phyloP scores from a whole-genome alignment of 148 eudicot genomes.

The Beta vulgaris region DNA sequence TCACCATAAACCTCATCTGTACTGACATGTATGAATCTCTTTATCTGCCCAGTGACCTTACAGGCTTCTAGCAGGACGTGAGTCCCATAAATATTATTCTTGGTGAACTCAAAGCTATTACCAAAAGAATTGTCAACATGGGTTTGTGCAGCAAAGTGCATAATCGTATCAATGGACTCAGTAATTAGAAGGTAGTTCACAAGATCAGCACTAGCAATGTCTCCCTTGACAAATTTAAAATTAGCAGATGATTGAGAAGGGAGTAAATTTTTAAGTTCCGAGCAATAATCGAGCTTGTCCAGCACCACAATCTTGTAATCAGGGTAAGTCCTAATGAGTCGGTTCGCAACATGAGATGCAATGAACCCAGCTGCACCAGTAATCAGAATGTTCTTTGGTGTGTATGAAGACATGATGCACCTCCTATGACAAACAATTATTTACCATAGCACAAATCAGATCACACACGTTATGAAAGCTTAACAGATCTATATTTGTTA shows the following conservation, averaged over 20 bases:
- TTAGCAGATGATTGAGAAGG: constrained; percentile 44
- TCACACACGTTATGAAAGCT: no score
- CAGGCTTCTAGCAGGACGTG: constrained; percentile 63
- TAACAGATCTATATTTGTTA: no score
- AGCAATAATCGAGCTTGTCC: constrained; percentile 59
- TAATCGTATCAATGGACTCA: constrained; percentile 51
- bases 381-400: constrained; percentile 59
- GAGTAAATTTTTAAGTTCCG: constrained; percentile 49
- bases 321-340: constrained; percentile 45
- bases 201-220: no score
- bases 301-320: constrained; percentile 49
- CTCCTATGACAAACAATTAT: no score
- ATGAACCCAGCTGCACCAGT: constrained; percentile 71
- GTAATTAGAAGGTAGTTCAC: constrained; percentile 37
- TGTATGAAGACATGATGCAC: no score
- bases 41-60: constrained; percentile 47
- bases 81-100: constrained; percentile 58
- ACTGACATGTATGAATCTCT: constrained; percentile 64
- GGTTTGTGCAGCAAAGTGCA: constrained; percentile 71
- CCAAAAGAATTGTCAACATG: constrained; percentile 62
- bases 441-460: no score
- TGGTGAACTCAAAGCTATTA: constrained; percentile 54
- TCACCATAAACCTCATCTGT: no score
- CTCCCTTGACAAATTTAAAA: constrained; percentile 54
- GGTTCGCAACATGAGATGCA: constrained; percentile 59